A percentile compares a stretch with the other conserved stretches of the same genome.
These are phyloP conservation scores for Colletotrichum eremochloae DNA, from an alignment of 2,329 filamentous ascomycete species.

Conservation along the genomic window DNA sequence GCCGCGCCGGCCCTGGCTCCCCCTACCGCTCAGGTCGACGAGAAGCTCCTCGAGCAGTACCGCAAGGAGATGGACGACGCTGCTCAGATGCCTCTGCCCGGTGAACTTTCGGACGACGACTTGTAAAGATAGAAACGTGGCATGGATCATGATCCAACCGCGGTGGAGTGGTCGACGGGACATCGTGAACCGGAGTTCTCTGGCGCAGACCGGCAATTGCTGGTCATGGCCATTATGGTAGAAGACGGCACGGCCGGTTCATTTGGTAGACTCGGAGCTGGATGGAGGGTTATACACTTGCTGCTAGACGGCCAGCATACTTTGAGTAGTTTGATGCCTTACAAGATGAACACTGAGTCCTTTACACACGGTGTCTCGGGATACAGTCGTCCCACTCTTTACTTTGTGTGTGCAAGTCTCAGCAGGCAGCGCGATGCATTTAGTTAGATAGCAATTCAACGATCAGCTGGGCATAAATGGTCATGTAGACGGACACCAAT, in stretches of 20 bases:
- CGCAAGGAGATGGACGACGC: slow-evolving; percentile 89
- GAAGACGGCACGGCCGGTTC: slow-evolving; percentile 38
- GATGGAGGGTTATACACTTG: slow-evolving; percentile 37
- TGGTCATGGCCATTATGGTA: slow-evolving; percentile 36
- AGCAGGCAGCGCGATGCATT: slow-evolving; percentile 22
- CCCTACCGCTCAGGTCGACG: slow-evolving; percentile 91
- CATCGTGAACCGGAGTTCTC: slow-evolving; percentile 35
- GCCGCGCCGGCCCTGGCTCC: slow-evolving; percentile 95
- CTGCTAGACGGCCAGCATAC: slow-evolving; percentile 40
- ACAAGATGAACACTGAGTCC: slow-evolving; percentile 41
- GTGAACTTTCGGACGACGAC: slow-evolving; percentile 87
- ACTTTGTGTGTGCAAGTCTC: slow-evolving; percentile 17
- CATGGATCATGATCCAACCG: slow-evolving; percentile 28
- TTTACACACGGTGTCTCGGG: slow-evolving; percentile 33
- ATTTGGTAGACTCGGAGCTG: slow-evolving; percentile 39
- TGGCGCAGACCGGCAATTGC: slow-evolving; percentile 35
- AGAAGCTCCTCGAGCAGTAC: slow-evolving; percentile 84
- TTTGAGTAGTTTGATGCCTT: slow-evolving; percentile 42
- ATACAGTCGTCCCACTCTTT: slow-evolving; percentile 2
- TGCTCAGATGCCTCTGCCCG: slow-evolving; percentile 86
- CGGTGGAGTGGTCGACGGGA: slow-evolving; percentile 23
- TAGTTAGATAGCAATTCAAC: slow-evolving; percentile 38
- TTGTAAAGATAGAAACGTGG: slow-evolving; percentile 58
- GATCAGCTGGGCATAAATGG: slow-evolving; percentile 15
- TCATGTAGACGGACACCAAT: not conserved